A percentile compares a stretch with the other conserved stretches of the same genome.
Evolutionary conservation across 345 rosid genomes (phyloP).

Genomic region (Bruguiera parviflora): DNA sequence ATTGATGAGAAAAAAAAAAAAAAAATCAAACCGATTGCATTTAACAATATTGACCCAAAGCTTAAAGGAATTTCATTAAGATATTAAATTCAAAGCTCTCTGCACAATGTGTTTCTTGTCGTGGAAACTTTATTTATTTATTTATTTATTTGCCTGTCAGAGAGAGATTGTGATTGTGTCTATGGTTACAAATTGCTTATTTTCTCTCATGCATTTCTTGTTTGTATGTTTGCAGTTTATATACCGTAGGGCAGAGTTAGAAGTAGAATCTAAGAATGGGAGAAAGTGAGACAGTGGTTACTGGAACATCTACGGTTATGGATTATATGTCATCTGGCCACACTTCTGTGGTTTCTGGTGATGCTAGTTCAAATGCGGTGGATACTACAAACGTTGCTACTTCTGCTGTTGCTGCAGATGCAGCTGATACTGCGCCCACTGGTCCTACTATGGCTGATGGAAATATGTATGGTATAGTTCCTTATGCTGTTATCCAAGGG

Average conservation of each 20-base stretch:
- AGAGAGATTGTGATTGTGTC: not conserved
- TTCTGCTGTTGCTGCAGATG: constrained; percentile 30
- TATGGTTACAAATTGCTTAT: not conserved
- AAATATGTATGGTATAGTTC: not conserved
- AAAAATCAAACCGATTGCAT: too few relatives aligned
- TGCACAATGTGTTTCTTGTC: too few relatives aligned
- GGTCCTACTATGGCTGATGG: constrained; percentile 16
- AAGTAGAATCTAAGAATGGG: constrained; percentile 41
- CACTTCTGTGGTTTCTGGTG: constrained; percentile 2
- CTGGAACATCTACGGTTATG: constrained; percentile 41
- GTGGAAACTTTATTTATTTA: too few relatives aligned
- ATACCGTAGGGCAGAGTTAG: constrained; percentile 1
- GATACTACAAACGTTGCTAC: constrained; percentile 31
- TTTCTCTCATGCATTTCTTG: not conserved
- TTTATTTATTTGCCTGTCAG: too few relatives aligned
- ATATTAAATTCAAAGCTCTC: too few relatives aligned
- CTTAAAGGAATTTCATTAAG: too few relatives aligned
- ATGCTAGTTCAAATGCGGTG: constrained; percentile 18
- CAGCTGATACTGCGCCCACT: constrained; percentile 12
- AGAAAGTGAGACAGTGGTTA: constrained; percentile 56
- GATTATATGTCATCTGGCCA: constrained; percentile 33
- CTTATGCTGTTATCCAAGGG: constrained; percentile 28
- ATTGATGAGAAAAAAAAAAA: too few relatives aligned
- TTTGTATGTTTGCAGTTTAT: constrained; percentile 32
- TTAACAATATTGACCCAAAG: too few relatives aligned